Percentiles rank a stretch among this genome's conserved stretches.
These are phyloP conservation scores for Cryoendolithus antarcticus DNA, from an alignment of 2,329 filamentous ascomycete genomes.

Conservation along the genomic window DNA sequence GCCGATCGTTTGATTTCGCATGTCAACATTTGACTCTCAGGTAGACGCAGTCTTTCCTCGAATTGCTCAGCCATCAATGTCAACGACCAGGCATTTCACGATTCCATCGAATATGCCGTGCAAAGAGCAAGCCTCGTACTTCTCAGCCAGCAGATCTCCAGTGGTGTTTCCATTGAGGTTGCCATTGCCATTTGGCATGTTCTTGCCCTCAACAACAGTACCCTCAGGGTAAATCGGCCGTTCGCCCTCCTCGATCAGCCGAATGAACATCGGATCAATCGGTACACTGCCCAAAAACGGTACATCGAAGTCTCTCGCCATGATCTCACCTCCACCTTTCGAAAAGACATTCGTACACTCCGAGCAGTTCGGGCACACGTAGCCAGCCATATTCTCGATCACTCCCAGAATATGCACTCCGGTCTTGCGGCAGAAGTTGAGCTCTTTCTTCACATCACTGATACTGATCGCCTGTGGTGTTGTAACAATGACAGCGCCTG, in stretches of 20 bases:
- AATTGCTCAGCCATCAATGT: conserved; percentile 3
- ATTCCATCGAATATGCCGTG: conserved; percentile 57
- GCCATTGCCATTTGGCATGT: conserved; percentile 23
- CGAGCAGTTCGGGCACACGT: conserved; percentile 61
- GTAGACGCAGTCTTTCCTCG: not conserved
- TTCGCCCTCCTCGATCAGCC: conserved; percentile 66
- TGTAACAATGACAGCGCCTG: conserved; percentile 86
- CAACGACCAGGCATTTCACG: conserved; percentile 21
- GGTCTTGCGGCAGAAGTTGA: conserved; percentile 86
- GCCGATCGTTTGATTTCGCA: not conserved
- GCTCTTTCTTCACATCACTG: conserved; percentile 84
- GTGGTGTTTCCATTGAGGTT: conserved; percentile 7
- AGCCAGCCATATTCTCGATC: conserved; percentile 93
- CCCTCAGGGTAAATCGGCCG: conserved; percentile 57
- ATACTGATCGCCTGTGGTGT: conserved; percentile 92
- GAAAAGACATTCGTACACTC: conserved; percentile 93
- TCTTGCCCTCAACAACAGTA: conserved; percentile 47
- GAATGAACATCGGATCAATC: conserved; percentile 84
- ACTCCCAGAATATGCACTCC: conserved; percentile 71
- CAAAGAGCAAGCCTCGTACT: conserved; percentile 61
- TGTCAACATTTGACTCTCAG: not conserved
- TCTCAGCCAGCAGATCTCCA: conserved; percentile 47
- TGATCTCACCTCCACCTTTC: conserved; percentile 75
- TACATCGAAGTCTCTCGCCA: conserved; percentile 78
- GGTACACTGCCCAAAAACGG: conserved; percentile 77